These are phyloP conservation scores for Leccinum subgranulosum DNA, from an alignment of 768 basidiomycete genomes.

Conservation along the genomic window DNA sequence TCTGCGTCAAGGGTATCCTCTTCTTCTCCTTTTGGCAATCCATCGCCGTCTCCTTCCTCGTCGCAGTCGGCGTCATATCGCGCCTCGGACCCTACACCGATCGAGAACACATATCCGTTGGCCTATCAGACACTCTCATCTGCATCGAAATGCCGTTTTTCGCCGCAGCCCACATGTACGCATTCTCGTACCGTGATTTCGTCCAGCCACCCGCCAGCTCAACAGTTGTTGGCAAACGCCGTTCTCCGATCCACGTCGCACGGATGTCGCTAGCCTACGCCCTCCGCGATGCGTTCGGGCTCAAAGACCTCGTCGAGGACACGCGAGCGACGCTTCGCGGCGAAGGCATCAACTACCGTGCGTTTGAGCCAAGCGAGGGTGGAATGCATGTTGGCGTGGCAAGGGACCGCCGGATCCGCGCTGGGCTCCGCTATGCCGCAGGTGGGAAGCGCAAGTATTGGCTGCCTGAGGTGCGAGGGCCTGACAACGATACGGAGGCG, in stretches of 20 bases:
- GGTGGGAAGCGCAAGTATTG: constrained; percentile 96
- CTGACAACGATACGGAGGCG: constrained; percentile 48
- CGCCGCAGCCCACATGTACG: constrained; percentile 91
- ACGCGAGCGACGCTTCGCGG: constrained; percentile 78
- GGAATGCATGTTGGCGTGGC: constrained; percentile 88
- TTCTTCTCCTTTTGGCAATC: constrained; percentile 99
- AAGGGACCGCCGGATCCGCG: constrained; percentile 81
- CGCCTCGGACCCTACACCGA: constrained; percentile 86
- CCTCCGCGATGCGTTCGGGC: constrained; percentile 82
- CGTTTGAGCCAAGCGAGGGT: constrained; percentile 95
- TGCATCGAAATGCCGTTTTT: constrained; percentile 98
- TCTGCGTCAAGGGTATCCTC: constrained; percentile 97
- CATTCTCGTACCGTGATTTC: constrained; percentile 90
- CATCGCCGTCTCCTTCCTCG: constrained; percentile 81
- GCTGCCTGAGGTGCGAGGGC: constrained; percentile 64
- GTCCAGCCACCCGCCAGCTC: constrained; percentile 45
- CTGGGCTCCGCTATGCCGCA: constrained; percentile 86
- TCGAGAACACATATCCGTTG: constrained; percentile 84
- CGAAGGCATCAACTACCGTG: constrained; percentile 91
- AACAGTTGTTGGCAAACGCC: constrained; percentile 1
- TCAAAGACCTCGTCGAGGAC: constrained; percentile 86
- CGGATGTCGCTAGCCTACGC: constrained; percentile 90
- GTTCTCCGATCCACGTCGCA: constrained; percentile 59
- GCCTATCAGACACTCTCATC: constrained; percentile 86
- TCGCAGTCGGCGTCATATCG: constrained; percentile 72